These are phyloP conservation scores for Podaxis pistillaris DNA, from an alignment of 768 basidiomycete species.

Conservation along the genomic window DNA sequence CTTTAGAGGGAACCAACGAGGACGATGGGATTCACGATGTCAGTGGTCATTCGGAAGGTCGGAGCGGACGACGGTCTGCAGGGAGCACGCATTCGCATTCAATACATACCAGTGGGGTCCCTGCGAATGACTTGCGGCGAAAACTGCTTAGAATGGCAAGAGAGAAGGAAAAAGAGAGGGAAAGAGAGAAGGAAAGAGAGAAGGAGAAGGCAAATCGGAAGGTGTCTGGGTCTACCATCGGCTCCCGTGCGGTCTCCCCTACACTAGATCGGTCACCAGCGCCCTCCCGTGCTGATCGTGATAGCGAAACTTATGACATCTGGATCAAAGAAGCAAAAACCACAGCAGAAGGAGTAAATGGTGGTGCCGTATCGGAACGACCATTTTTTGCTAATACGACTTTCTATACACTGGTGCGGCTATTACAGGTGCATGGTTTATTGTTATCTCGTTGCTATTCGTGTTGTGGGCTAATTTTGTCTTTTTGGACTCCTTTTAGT, in stretches of 20 bases:
- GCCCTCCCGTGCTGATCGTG: slow-evolving; percentile 27
- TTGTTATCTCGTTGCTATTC: slow-evolving; percentile 13
- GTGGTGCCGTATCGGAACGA: slow-evolving; percentile 28
- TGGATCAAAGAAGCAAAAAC: slow-evolving; percentile 59
- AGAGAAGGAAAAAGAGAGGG: slow-evolving; percentile 44
- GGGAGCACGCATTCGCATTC: slow-evolving; percentile 40
- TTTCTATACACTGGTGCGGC: slow-evolving; percentile 85
- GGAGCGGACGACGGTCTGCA: slow-evolving; percentile 47
- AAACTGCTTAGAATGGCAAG: slow-evolving; percentile 76
- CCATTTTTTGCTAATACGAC: slow-evolving; percentile 92
- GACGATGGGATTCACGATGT: slow-evolving; percentile 36
- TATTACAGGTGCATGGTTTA: slow-evolving; percentile 68
- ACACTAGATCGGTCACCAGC: slow-evolving; percentile 30
- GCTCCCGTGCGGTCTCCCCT: slow-evolving; percentile 43
- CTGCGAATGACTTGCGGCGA: slow-evolving; percentile 71
- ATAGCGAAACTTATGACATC: slow-evolving; percentile 39
- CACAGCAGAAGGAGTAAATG: slow-evolving; percentile 20
- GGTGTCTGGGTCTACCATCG: slow-evolving; percentile 30
- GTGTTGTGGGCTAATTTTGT: slow-evolving; percentile 12
- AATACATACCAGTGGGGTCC: slow-evolving; percentile 43
- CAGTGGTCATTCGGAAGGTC: slow-evolving; percentile 29
- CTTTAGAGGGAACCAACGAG: slow-evolving; percentile 48
- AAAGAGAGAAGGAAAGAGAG: slow-evolving; percentile 21
- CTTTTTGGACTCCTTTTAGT: slow-evolving; percentile 39
- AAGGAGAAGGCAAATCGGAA: slow-evolving; percentile 22